Evolutionary conservation across 2,329 filamentous ascomycete genomes (phyloP).

Genomic region (Pseudocercospora vitis): DNA sequence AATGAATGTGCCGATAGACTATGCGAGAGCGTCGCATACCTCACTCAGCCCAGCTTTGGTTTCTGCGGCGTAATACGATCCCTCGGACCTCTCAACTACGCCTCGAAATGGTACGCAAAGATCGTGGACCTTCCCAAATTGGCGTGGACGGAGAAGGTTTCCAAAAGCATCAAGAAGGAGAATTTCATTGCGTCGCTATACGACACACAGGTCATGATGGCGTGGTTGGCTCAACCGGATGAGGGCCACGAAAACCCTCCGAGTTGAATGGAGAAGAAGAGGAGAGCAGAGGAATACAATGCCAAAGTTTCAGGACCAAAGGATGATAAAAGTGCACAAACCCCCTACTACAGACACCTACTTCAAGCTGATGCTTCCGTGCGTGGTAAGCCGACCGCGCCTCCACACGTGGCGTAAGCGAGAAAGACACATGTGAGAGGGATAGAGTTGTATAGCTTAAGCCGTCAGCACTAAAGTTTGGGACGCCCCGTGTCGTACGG

Average conservation of each 20-base stretch:
- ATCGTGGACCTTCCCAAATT: slow-evolving; percentile 5
- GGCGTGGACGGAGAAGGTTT: slow-evolving; percentile 8
- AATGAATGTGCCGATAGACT: slow-evolving; percentile 12
- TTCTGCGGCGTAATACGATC: slow-evolving; percentile 12
- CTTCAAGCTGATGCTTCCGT: no score
- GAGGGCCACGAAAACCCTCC: background rate
- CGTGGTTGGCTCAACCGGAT: background rate
- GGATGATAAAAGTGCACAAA: no score
- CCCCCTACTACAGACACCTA: no score
- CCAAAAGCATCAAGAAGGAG: background rate
- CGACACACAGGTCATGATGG: background rate
- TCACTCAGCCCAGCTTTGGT: slow-evolving; percentile 10
- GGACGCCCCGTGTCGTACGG: background rate
- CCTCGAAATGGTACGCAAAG: slow-evolving; percentile 8
- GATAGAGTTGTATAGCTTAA: no score
- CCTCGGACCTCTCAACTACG: slow-evolving; percentile 10
- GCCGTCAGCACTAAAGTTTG: background rate
- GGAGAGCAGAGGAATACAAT: no score
- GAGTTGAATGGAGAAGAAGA: background rate
- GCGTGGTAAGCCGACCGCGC: background rate
- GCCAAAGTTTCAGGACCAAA: no score
- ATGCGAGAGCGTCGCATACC: slow-evolving; percentile 11
- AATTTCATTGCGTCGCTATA: background rate
- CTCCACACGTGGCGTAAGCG: no score
- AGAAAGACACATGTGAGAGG: no score